Evolutionary conservation across 2,329 filamentous ascomycete species (phyloP), one percentile per base, ranked within the genome.

Genomic region (Colletotrichum gigasporum): DNA sequence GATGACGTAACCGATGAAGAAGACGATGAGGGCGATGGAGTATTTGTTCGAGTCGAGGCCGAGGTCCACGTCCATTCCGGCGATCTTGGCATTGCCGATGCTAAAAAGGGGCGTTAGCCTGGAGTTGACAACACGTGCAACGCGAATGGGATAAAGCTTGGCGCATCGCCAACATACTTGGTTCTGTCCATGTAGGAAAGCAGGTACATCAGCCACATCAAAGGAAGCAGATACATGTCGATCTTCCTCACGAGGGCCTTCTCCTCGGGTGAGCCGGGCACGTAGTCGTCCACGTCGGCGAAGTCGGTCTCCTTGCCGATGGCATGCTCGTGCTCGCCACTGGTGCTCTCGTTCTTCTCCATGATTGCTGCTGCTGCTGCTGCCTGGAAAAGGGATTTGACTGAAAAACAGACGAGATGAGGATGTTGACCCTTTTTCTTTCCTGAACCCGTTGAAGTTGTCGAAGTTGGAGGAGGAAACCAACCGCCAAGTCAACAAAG

Each of bases 1-100:
- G 28, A 90, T 73, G 0, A 89, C 80, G 73, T 93, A 93, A 4
- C 87, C 89, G 55, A 92, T 81, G 78, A 92, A 92, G 78, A 92
- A 92, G 67, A 92, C 82, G 14, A 74, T 66, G 12, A 87, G 79
- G 14, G 82, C 76, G 20, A 86, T 79, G 70, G 90, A 90, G 75
- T 91, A 92, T 72, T 87, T 80, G 39, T 80, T 79, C 7, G 83
- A 79, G 2, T 84, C 83, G 80, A 93, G 86, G 57, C 84, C 62
- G 20, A 81, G 74, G 52, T 80, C 78, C 53, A 82, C 68, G 68
- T 76, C 74, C 47, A 83, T 75, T 14, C 79, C 79, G 34, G 77
- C 78, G 39, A 88, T 86, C 75, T 88, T 85, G 10, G 87, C 86
- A 71, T 89, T 88, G 14, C 78, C 76, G 32, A 81, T 68, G 71